Base-by-base conservation (phyloP, 352 stramenopile genomes). In the Phytophthora constricta region DNA sequence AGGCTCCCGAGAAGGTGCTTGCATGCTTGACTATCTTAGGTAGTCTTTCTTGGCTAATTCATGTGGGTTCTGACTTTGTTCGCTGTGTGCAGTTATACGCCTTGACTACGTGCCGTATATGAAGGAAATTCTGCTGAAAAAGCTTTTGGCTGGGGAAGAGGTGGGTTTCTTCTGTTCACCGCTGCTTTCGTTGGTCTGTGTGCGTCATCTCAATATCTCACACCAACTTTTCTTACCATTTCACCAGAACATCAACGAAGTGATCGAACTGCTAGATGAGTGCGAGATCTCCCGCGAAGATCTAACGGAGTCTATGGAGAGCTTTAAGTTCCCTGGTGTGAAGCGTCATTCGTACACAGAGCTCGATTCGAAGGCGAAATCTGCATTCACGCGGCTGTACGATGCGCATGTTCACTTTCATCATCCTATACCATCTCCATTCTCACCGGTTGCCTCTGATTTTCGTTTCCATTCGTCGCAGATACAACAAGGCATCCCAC, bases 281-380 rank as follows among this genome's bases (percentile, higher is more conserved):
- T 99, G 99, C 70, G 97, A 98, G 46, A 91, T 99, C 52, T 97
- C 84, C 50, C 91, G 96, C 42, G 97, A 99, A 71, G 97, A 99
- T 73, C 65, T 99, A 20, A 97, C 98, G 11, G 98, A 99, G 73
- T 98, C 95, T 19, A 93, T 99, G 78, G 92, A 98, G 63, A 90
- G 79, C 68, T 93, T 96, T 70, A 90, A 92, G 66, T 82, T 97
- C 55, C 79, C 80, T 7, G 85, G 83, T 31, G 67, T 95, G 50
- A 90, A 91, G 62, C 82, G 84, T 23, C 77, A 95, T 48, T 87
- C 84, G 45, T 93, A 93, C 72, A 63, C 62, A 1, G 76, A 95
- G 43, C 79, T 97, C 19, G 85, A 97, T 48, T 86, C 86, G 2
- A 96, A 97, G 64, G 78, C 87, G 22, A 99, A 99, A 75, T 88